Conservation (phyloP, 306 rosid genomes). For the Potentilla sterilis region DNA sequence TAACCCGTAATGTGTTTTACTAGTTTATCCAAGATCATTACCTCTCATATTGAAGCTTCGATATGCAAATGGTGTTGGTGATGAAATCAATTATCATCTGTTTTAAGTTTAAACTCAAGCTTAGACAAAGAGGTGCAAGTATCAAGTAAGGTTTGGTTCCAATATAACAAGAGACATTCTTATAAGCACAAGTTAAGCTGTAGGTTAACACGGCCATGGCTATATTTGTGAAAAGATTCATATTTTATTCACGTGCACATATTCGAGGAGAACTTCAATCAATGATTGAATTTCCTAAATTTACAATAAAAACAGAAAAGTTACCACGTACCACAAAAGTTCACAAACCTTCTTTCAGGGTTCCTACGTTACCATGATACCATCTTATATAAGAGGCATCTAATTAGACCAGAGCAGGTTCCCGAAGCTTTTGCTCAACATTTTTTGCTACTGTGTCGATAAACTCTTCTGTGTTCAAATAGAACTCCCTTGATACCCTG, state of each 20-base stretch:
- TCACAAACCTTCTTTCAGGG: neutral
- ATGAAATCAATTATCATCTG: neutral
- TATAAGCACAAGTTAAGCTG: neutral
- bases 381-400: neutral
- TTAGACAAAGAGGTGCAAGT: neutral
- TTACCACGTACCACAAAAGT: neutral
- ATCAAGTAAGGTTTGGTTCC: neutral
- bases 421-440: slow-evolving; percentile 54
- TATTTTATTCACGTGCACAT: neutral
- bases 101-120: neutral
- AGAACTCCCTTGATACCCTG: slow-evolving; percentile 81
- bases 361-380: neutral
- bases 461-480: slow-evolving; percentile 85
- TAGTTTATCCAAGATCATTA: neutral
- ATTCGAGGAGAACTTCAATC: neutral
- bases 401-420: slow-evolving; percentile 37
- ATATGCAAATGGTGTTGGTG: neutral
- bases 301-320: neutral
- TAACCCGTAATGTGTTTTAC: no score
- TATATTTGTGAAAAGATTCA: neutral
- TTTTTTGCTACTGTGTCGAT: slow-evolving; percentile 72
- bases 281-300: neutral
- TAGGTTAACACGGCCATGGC: neutral
- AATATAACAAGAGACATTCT: neutral
- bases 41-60: neutral